Conservation (phyloP, 371 early-diverging fungal species). For the Rhizopus arrhizus region DNA sequence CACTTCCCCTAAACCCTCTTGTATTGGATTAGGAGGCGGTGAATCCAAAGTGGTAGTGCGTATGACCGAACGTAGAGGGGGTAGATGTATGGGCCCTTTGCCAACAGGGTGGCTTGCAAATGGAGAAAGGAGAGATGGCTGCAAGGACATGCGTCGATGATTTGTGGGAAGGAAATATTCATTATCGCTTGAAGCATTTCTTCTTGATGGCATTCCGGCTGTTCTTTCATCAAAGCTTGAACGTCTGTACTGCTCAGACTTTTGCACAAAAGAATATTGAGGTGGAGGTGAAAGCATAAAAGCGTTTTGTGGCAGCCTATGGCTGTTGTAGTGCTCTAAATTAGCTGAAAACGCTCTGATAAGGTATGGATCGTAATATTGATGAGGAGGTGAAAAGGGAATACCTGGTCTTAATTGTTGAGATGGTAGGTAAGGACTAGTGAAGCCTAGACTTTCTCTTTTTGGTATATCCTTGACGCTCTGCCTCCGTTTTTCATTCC, state of each 20-base stretch:
- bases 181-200: constrained; percentile 12
- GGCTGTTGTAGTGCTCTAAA: constrained; percentile 1
- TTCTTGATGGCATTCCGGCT: constrained; percentile 3
- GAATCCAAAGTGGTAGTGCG: background rate
- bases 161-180: background rate
- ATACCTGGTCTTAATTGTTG: constrained; percentile 5
- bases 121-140: constrained; percentile 1
- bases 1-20: constrained; percentile 21
- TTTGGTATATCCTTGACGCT: background rate
- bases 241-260: constrained; percentile 11
- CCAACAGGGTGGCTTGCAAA: background rate
- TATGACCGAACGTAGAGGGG: constrained; percentile 24
- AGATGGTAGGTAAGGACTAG: constrained; percentile 4
- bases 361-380: constrained; percentile 18
- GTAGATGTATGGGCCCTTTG: constrained; percentile 20
- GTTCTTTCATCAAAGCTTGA: constrained; percentile 12
- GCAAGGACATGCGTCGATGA: constrained; percentile 17
- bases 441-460: constrained; percentile 1
- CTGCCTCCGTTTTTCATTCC: constrained; percentile 8
- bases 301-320: background rate
- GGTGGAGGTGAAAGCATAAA: constrained; percentile 26
- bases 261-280: constrained; percentile 13
- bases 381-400: constrained; percentile 28
- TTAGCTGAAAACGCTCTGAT: constrained; percentile 1
- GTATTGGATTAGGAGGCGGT: constrained; percentile 1